Evolutionary conservation across 352 stramenopile genomes (phyloP), one percentile per base, ranked within the genome.

Genomic region (Plasmopara viticola): DNA sequence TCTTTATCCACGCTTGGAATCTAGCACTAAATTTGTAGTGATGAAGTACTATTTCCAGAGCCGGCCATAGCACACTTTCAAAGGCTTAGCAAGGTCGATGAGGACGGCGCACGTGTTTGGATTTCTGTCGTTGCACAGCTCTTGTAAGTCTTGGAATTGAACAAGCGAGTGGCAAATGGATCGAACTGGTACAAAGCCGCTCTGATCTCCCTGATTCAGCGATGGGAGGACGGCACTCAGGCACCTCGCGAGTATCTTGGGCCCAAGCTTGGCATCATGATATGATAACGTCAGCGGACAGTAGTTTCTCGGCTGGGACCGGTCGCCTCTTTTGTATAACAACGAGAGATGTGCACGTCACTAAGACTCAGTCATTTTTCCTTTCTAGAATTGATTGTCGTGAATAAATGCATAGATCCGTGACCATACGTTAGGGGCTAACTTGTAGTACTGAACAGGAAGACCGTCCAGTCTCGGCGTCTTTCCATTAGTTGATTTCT

Each of bases 361-460:
- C 15, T 58, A 50, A 9, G 58, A 58, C 44, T 58, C 58, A 0
- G 49, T 58, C 50, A 64, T 55, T 31, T 55, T 52, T 1, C 44
- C 44, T 25, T 47, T 51, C 3, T 33, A 1, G 18, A 52, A 5
- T 29, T 64, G 49, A 31, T 28, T 45, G 5, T 42, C 48, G 38
- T 53, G 29, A 15, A 47, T 41, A 29, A 63, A 48, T 44, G 55
- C 49, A 28, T 51, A 55, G 6, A 58, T 63, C 5, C 33, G 14
- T n/a, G 56, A 38, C 56, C 39, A 55, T 2, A 39, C 25, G 17
- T 7, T 53, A 1, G 42, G 44, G 2, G 38, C 44, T 28, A 55
- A 2, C 31, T 63, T 55, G 44, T 58, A 58, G 49, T 63, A 63
- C 12, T 64, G 44, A 9, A 55, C 48, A 9, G 49, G 50, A 0